Conservation (phyloP, 2,329 filamentous ascomycete species). For the Microcyclosporella mali region DNA sequence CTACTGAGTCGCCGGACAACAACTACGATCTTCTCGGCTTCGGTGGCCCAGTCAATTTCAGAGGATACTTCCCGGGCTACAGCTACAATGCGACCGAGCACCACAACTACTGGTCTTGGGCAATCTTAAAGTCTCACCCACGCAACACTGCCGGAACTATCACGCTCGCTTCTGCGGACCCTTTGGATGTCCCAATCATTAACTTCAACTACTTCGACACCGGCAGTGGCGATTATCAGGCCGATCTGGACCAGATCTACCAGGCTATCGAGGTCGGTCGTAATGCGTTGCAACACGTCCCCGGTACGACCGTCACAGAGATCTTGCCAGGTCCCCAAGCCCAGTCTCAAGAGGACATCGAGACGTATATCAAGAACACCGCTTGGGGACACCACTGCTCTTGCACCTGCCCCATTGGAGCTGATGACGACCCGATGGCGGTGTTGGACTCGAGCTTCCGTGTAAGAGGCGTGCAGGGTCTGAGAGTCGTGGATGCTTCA, state of each 20-base stretch:
- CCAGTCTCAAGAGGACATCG: conserved; percentile 35
- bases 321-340: not conserved
- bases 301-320: not conserved
- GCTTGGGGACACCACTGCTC: conserved; percentile 54
- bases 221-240: conserved; percentile 27
- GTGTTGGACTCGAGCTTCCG: conserved; percentile 15
- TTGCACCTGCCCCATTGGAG: conserved; percentile 51
- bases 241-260: conserved; percentile 42
- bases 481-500: conserved; percentile 21
- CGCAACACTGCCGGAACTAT: conserved; percentile 57
- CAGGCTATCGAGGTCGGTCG: conserved; percentile 39
- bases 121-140: conserved; percentile 57
- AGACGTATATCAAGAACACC: conserved; percentile 44
- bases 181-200: conserved; percentile 57
- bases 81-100: conserved; percentile 39
- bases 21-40: conserved; percentile 50
- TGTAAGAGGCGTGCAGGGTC: conserved; percentile 15
- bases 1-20: conserved; percentile 35
- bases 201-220: conserved; percentile 53
- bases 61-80: conserved; percentile 51
- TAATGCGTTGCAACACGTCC: too few relatives aligned
- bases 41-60: conserved; percentile 49
- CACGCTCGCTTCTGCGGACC: conserved; percentile 54
- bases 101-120: conserved; percentile 43
- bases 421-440: conserved; percentile 30